Conservation (phyloP, 495 filamentous ascomycete genomes). For the Aspergillus biplanus region DNA sequence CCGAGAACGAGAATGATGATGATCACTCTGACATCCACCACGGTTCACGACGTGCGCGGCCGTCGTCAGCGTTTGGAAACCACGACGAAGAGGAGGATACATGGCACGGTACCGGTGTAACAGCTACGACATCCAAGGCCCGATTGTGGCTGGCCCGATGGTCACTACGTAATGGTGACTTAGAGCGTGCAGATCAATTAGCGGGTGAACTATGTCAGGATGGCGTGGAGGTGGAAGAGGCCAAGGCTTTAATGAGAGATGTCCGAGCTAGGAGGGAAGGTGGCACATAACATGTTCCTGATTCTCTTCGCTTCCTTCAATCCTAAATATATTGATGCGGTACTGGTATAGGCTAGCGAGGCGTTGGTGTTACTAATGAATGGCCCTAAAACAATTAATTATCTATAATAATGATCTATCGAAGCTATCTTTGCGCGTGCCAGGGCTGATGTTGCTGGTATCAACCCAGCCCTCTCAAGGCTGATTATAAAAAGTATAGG, state of each 20-base stretch:
- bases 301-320: neutral
- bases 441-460: too few relatives aligned
- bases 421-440: too few relatives aligned
- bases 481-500: too few relatives aligned
- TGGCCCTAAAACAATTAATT: neutral
- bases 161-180: constrained; percentile 74
- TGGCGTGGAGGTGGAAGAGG: constrained; percentile 96
- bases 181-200: constrained; percentile 74
- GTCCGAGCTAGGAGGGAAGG: constrained; percentile 77
- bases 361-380: constrained; percentile 9
- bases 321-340: neutral
- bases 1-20: constrained; percentile 49
- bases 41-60: constrained; percentile 24
- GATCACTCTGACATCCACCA: constrained; percentile 30
- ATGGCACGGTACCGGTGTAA: constrained; percentile 72
- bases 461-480: too few relatives aligned
- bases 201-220: constrained; percentile 93
- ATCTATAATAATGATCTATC: too few relatives aligned
- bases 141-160: constrained; percentile 90
- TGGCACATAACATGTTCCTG: constrained; percentile 19
- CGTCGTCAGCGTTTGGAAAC: constrained; percentile 14
- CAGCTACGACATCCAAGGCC: constrained; percentile 85
- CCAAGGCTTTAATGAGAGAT: constrained; percentile 92
- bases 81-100: constrained; percentile 43
- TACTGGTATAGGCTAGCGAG: constrained; percentile 6